Base-by-base conservation (phyloP, 352 stramenopile genomes). In the Pythium aphanidermatum region DNA sequence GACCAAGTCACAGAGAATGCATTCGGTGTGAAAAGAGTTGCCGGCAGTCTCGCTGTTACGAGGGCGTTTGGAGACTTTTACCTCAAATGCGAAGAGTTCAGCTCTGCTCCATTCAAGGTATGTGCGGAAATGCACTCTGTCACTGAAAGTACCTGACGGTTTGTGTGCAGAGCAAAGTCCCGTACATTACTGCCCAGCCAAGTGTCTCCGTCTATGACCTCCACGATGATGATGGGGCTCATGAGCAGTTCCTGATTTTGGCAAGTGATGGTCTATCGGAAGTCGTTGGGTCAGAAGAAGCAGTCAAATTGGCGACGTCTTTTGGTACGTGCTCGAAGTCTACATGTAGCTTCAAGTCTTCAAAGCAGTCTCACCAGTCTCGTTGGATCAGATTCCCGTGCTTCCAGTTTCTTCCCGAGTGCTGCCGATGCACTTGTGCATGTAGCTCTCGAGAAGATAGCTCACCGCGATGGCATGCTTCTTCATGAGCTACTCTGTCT, bases 61-160 rank as follows among this genome's bases (percentile, higher is more conserved):
- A 71, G 88, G 45, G 91, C 91, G 1, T 82, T 97, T 31, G 91
- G 91, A 13, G 91, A 97, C 56, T 95, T 93, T 16, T 97, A 97
- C 35, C 67, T 97, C 9, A 97, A 97, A 54, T 95, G 77, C 33
- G 83, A 90, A 51, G 68, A 90, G 19, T 58, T 97, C n/a, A 96
- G 82, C 34, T 92, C 88, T 11, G 70, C 81, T 42, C 91, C 87
- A 6, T 97, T 97, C 58, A 97, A 97, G 68, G 68, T 84, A 10
- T 63, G 83, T 9, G 21, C 12, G 12, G 10, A 47, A 21, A 6
- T 25, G 8, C 7, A 40, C 8, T 32, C 24, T 46, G 11, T 49
- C 46, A 12, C 34, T n/a, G n/a, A n/a, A n/a, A n/a, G n/a, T n/a
- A n/a, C n/a, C n/a, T n/a, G n/a, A n/a, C n/a, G n/a, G n/a, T n/a